Percentiles rank a stretch among this genome's conserved stretches.
Conservation (phyloP, 805 yeast species). For the Yarrowia porcina region DNA sequence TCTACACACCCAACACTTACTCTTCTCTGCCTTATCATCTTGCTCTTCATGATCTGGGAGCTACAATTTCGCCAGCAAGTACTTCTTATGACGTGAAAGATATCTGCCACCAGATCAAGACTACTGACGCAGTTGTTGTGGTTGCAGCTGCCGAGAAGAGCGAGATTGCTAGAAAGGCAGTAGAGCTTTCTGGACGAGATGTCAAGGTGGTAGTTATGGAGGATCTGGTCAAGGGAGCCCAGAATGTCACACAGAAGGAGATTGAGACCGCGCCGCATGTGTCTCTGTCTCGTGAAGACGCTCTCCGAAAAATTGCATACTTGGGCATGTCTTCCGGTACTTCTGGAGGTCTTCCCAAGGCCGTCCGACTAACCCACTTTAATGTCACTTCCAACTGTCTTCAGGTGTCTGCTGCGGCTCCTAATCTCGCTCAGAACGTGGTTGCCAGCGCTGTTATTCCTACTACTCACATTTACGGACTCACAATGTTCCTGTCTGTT, state of each 20-base stretch:
- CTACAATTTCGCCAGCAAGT: constrained; percentile 6
- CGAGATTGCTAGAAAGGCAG: neutral
- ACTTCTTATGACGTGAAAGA: constrained; percentile 18
- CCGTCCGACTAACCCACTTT: constrained; percentile 63
- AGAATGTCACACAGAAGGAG: neutral
- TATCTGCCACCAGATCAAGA: constrained; percentile 5
- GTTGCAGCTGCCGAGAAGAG: neutral
- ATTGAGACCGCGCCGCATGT: neutral
- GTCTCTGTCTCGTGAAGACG: neutral
- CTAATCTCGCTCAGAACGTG: constrained; percentile 32
- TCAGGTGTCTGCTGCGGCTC: constrained; percentile 40
- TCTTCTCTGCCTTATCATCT: neutral
- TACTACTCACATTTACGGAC: constrained; percentile 38
- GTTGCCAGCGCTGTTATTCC: constrained; percentile 37
- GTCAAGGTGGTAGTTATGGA: neutral
- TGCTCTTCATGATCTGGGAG: constrained; percentile 13
- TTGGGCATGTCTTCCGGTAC: constrained; percentile 40
- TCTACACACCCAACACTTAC: constrained; percentile 19
- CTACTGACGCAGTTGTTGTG: constrained; percentile 14
- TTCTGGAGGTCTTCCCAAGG: constrained; percentile 65
- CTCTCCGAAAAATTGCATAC: constrained; percentile 30
- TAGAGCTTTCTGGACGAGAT: neutral
- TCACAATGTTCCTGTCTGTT: constrained; percentile 32
- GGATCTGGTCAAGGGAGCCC: neutral
- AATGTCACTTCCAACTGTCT: constrained; percentile 46